Evolutionary conservation across 257 asterid species (phyloP).

Genomic region (Thymus quinquecostatus): DNA sequence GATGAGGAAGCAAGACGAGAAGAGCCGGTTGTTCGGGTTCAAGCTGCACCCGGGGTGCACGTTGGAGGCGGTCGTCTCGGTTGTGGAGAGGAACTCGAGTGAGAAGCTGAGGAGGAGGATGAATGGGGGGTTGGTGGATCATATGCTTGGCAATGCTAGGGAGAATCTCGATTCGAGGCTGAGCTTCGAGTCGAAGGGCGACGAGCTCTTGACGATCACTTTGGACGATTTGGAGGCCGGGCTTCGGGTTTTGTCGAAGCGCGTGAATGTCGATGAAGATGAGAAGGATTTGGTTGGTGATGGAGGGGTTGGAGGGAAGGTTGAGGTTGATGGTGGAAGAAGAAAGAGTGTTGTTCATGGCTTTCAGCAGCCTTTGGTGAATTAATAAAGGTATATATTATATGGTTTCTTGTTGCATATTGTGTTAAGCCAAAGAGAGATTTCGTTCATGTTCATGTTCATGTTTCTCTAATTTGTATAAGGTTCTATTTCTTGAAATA

Average conservation of each 20-base stretch:
- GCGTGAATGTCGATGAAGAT: slow-evolving; percentile 34
- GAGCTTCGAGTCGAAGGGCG: slow-evolving; percentile 61
- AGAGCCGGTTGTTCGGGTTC: slow-evolving; percentile 64
- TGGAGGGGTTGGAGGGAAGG: neutral
- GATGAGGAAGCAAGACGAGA: slow-evolving; percentile 62
- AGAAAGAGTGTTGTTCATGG: no score
- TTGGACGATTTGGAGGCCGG: slow-evolving; percentile 72
- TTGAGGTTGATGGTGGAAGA: neutral
- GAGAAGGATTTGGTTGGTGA: neutral
- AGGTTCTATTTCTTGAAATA: no score
- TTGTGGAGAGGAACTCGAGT: slow-evolving; percentile 53
- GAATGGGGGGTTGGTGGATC: slow-evolving; percentile 88
- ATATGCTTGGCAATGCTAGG: slow-evolving; percentile 73
- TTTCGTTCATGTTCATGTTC: no score
- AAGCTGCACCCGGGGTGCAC: slow-evolving; percentile 63
- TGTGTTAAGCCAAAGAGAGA: no score
- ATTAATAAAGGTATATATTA: no score
- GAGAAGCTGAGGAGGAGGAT: slow-evolving; percentile 71
- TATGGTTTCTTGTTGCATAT: no score
- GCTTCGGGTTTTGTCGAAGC: slow-evolving; percentile 36
- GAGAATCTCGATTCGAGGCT: slow-evolving; percentile 77
- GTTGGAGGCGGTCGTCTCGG: slow-evolving; percentile 45
- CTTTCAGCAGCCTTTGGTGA: no score
- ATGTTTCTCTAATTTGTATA: no score
- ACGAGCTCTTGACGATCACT: slow-evolving; percentile 61